phyloP scores from a whole-genome alignment of 2,329 filamentous ascomycete genomes.

The Ceratocystis papillata region DNA sequence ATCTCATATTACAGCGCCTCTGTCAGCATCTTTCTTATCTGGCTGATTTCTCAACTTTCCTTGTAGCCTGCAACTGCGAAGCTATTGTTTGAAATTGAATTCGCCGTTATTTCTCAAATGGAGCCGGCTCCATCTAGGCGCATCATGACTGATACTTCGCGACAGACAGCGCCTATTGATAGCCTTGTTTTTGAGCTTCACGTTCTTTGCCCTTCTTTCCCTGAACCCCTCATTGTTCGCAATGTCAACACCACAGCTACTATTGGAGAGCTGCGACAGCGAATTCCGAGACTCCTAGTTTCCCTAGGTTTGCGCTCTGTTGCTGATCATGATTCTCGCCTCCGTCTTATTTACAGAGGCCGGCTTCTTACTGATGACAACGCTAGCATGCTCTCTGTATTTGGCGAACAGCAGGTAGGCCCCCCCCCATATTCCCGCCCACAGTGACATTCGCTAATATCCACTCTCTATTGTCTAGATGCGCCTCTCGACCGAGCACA shows the following conservation, averaged over 20 bases:
- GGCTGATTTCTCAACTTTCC: background rate
- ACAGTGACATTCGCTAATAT: slow-evolving; percentile 24
- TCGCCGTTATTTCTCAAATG: slow-evolving; percentile 10
- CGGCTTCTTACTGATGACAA: slow-evolving; percentile 44
- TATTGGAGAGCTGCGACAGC: slow-evolving; percentile 47
- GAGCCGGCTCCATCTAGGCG: slow-evolving; percentile 24
- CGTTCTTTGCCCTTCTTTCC: slow-evolving; percentile 48
- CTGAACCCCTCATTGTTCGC: slow-evolving; percentile 41
- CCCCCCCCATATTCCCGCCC: slow-evolving; percentile 10
- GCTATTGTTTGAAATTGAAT: background rate
- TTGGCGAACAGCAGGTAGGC: slow-evolving; percentile 44
- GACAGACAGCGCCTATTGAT: slow-evolving; percentile 27
- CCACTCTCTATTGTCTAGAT: slow-evolving; percentile 19
- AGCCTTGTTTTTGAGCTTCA: slow-evolving; percentile 44
- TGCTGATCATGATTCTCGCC: slow-evolving; percentile 36
- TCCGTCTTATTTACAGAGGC: slow-evolving; percentile 51
- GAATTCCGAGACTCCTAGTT: slow-evolving; percentile 42
- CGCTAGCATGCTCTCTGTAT: slow-evolving; percentile 47
- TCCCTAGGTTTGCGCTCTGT: slow-evolving; percentile 36
- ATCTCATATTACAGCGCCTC: background rate
- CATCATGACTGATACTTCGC: slow-evolving; percentile 27
- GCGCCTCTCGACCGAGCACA: slow-evolving; percentile 18
- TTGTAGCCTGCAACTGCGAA: slow-evolving; percentile 14
- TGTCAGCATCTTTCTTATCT: background rate
- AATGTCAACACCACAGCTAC: slow-evolving; percentile 42